Evolutionary conservation across 176 grass and related monocot species (phyloP).

Genomic region (Neostapfia colusana): DNA sequence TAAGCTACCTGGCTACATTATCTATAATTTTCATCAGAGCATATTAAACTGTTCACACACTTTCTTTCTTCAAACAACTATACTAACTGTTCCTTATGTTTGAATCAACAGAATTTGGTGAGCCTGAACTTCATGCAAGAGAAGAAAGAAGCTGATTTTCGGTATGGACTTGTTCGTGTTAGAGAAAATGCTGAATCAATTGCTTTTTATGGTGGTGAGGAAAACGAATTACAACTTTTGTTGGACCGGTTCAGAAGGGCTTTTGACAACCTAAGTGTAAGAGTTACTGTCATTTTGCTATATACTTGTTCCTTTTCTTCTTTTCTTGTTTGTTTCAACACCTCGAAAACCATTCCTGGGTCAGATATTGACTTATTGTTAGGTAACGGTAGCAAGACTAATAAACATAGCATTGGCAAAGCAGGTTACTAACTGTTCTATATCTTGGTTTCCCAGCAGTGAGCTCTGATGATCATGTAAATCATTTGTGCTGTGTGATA

Average conservation of each 20-base stretch:
- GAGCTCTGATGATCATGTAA: background rate
- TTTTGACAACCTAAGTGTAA: slow-evolving; percentile 93
- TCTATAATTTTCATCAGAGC: slow-evolving; percentile 1
- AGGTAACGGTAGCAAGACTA: background rate
- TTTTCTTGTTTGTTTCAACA: slow-evolving; percentile 9
- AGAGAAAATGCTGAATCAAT: slow-evolving; percentile 99
- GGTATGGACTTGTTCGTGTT: slow-evolving; percentile 91
- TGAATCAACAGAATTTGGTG: slow-evolving; percentile 70
- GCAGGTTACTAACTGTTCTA: slow-evolving; percentile 14
- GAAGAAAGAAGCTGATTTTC: slow-evolving; percentile 99
- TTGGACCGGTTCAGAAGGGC: slow-evolving; percentile 85
- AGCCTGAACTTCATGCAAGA: slow-evolving; percentile 99
- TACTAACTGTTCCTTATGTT: slow-evolving; percentile 29
- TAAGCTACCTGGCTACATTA: slow-evolving; percentile 36
- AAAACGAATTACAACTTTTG: slow-evolving; percentile 90
- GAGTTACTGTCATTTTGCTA: slow-evolving; percentile 18
- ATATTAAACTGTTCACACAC: background rate
- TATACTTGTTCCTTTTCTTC: slow-evolving; percentile 20
- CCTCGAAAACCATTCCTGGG: background rate
- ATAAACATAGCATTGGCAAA: background rate
- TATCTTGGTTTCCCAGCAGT: background rate
- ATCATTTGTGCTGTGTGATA: background rate
- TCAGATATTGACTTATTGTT: slow-evolving; percentile 2
- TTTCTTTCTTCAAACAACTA: slow-evolving; percentile 34
- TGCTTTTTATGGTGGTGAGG: slow-evolving; percentile 94